Conservation (phyloP, 2,329 filamentous ascomycete genomes). For the Fonsecaea monophora region DNA sequence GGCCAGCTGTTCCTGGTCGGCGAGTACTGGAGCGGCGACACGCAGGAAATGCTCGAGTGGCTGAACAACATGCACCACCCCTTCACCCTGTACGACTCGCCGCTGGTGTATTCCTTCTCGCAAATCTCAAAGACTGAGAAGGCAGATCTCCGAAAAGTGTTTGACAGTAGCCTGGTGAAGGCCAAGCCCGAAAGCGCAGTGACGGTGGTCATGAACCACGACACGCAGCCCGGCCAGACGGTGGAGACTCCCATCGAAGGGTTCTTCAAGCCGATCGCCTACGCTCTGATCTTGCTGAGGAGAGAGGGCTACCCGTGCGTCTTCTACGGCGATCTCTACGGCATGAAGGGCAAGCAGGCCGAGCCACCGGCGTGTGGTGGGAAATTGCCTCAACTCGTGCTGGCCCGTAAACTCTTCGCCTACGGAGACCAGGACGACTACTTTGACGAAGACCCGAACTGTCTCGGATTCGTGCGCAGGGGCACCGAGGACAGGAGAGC, state of each 20-base stretch:
- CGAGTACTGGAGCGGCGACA: conserved; percentile 71
- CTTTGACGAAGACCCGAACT: conserved; percentile 64
- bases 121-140: conserved; percentile 62
- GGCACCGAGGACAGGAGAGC: conserved; percentile 44
- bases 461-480: conserved; percentile 66
- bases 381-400: conserved; percentile 64
- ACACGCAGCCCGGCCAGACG: conserved; percentile 61
- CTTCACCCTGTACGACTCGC: conserved; percentile 70
- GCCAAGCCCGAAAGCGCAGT: conserved; percentile 63
- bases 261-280: conserved; percentile 75
- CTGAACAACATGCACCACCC: conserved; percentile 65
- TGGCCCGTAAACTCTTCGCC: conserved; percentile 69
- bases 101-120: conserved; percentile 72
- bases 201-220: conserved; percentile 75
- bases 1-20: conserved; percentile 69
- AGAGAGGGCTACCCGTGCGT: conserved; percentile 67
- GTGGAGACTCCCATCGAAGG: conserved; percentile 63
- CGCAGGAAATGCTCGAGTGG: conserved; percentile 57
- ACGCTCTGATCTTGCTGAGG: conserved; percentile 73
- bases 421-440: conserved; percentile 71
- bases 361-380: conserved; percentile 58
- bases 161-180: conserved; percentile 66
- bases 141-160: conserved; percentile 69
- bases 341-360: conserved; percentile 64
- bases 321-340: conserved; percentile 75